phyloP scores from a whole-genome alignment of 1,139 yeast species.

The Petasospora rhodanensis region DNA sequence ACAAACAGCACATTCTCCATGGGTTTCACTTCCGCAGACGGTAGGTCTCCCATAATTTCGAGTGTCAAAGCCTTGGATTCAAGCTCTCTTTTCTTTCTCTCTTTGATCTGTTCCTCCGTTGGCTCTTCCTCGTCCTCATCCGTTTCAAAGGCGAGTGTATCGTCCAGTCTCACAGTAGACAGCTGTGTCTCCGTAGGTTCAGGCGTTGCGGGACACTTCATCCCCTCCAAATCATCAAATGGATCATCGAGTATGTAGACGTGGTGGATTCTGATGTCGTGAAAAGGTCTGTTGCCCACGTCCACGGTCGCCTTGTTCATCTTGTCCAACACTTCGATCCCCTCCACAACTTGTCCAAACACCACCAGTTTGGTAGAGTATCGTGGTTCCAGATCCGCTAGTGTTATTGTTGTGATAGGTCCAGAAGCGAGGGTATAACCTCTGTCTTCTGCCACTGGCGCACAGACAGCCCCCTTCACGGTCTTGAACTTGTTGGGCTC shows the following conservation, averaged over 20 bases:
- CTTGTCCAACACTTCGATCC: slow-evolving; percentile 40
- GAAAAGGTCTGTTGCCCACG: slow-evolving; percentile 36
- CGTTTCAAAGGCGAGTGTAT: slow-evolving; percentile 18
- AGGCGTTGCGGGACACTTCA: slow-evolving; percentile 29
- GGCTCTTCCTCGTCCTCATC: slow-evolving; percentile 21
- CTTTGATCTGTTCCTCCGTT: slow-evolving; percentile 21
- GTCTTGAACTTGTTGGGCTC: slow-evolving; percentile 23
- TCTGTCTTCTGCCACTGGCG: too few relatives aligned
- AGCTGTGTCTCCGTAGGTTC: slow-evolving; percentile 35
- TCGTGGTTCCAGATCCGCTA: slow-evolving; percentile 15
- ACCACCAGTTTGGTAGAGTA: slow-evolving; percentile 33
- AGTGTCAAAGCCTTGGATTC: slow-evolving; percentile 53
- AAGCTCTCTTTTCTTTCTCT: slow-evolving; percentile 35
- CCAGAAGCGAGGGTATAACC: too few relatives aligned
- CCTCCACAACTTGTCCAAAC: slow-evolving; percentile 55
- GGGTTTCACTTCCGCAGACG: slow-evolving; percentile 54
- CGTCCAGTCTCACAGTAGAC: slow-evolving; percentile 33
- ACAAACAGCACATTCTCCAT: slow-evolving; percentile 58
- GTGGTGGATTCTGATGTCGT: slow-evolving; percentile 50
- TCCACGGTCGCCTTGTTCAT: slow-evolving; percentile 41
- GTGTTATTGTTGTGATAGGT: too few relatives aligned
- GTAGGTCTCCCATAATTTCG: slow-evolving; percentile 63
- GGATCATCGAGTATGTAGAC: slow-evolving; percentile 53
- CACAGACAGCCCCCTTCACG: slow-evolving; percentile 35
- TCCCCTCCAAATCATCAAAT: slow-evolving; percentile 37